A percentile compares a stretch with the other conserved stretches of the same genome.
These are phyloP conservation scores for Cladosporium austrohemisphaericum DNA, from an alignment of 2,329 filamentous ascomycete genomes.

Conservation along the genomic window DNA sequence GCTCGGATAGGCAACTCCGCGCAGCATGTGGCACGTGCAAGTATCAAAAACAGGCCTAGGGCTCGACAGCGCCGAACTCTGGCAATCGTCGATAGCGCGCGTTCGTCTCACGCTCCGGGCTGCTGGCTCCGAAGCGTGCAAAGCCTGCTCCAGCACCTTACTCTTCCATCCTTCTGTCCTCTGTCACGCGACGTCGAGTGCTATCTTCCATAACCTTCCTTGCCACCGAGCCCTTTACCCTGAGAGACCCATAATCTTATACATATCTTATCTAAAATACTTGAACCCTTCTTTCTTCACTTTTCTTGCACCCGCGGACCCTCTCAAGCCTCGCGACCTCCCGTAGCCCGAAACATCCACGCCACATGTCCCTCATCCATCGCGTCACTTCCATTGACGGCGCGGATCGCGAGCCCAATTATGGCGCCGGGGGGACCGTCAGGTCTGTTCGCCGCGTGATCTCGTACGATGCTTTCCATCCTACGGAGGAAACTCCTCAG, in stretches of 20 bases:
- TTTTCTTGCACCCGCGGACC: not conserved
- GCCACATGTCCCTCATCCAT: constrained; percentile 49
- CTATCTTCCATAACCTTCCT: constrained; percentile 4
- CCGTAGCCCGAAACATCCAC: not conserved
- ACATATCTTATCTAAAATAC: not conserved
- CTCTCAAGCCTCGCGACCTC: not conserved
- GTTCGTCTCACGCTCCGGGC: not conserved
- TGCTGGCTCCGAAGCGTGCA: too few relatives aligned
- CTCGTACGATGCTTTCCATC: constrained; percentile 43
- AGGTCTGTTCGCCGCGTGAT: constrained; percentile 40
- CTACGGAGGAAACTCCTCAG: constrained; percentile 10
- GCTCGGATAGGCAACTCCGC: constrained; percentile 10
- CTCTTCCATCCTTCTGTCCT: not conserved
- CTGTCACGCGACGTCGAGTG: constrained; percentile 11
- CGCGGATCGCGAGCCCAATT: constrained; percentile 41
- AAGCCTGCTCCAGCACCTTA: constrained; percentile 1
- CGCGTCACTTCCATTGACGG: constrained; percentile 51
- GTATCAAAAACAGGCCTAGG: constrained; percentile 4
- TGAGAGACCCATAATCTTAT: not conserved
- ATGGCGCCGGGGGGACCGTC: constrained; percentile 19
- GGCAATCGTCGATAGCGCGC: constrained; percentile 6
- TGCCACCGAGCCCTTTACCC: not conserved
- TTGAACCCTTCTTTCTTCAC: too few relatives aligned
- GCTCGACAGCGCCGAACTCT: not conserved
- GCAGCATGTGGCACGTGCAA: constrained; percentile 9